Evolutionary conservation across 176 grass and related monocot species (phyloP).

Genomic region (Eremochloa ophiuroides): DNA sequence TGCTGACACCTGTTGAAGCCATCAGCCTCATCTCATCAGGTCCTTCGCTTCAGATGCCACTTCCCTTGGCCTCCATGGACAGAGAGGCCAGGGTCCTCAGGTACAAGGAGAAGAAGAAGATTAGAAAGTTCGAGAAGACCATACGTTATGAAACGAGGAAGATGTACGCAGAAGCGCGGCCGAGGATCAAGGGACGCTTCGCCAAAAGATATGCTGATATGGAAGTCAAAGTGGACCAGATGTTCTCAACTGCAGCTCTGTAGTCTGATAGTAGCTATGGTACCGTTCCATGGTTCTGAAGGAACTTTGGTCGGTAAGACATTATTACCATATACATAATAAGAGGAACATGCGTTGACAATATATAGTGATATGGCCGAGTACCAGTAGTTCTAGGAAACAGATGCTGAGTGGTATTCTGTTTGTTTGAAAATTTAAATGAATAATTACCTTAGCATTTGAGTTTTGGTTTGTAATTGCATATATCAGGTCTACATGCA

Average conservation of each 20-base stretch:
- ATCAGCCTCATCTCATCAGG: slow-evolving; percentile 26
- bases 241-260: slow-evolving; percentile 46
- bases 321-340: neutral
- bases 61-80: slow-evolving; percentile 45
- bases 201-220: slow-evolving; percentile 44
- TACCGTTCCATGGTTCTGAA: slow-evolving; percentile 49
- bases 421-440: neutral
- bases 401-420: slow-evolving; percentile 20
- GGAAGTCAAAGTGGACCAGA: slow-evolving; percentile 51
- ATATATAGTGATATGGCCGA: neutral
- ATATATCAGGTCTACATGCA: neutral
- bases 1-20: slow-evolving; percentile 24
- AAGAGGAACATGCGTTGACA: neutral
- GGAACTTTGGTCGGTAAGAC: neutral
- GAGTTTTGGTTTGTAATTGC: slow-evolving; percentile 15
- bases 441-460: neutral
- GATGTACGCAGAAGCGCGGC: slow-evolving; percentile 49
- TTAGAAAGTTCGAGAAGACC: slow-evolving; percentile 66
- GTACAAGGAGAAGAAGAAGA: slow-evolving; percentile 86
- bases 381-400: slow-evolving; percentile 17
- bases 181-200: slow-evolving; percentile 67
- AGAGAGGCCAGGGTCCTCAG: slow-evolving; percentile 69
- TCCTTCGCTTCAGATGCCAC: slow-evolving; percentile 35
- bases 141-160: slow-evolving; percentile 65
- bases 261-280: slow-evolving; percentile 43